Base-by-base conservation (phyloP, 129 eudicot species). In the Lonicera japonica region DNA sequence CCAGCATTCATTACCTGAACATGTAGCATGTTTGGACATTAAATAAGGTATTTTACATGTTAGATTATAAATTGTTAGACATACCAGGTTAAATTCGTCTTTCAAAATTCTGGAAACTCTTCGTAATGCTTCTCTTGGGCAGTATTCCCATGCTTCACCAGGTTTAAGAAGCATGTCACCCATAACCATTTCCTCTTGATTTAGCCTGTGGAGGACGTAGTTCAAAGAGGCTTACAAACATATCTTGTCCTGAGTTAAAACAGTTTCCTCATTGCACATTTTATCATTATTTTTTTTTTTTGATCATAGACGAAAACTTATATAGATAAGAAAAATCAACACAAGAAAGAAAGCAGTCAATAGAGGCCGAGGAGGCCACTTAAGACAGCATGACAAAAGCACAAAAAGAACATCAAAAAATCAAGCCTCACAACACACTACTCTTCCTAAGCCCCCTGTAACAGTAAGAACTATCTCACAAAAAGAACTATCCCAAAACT, bases 151-250 rank as follows among this genome's bases (percentile, higher is more conserved):
- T 54, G 69, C 74, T 75, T 74, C 82, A 58, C 95, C 96, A 54
- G 96, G 94, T 72, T 54, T 86, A 39, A 60, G 52, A 67, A 81
- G 80, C 96, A 94, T 94, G 77, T 94, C 95, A 18, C 89, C 96
- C 80, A 94, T 73, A 66, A 88, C 99, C 99, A 94, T 94, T 63
- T 94, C 96, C 77, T 94, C 96, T 21, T 83, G 85, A 72, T 80
- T 77, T 65, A 71, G 68, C 99, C 99, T 94, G 82, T 62, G 18
- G 38, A 54, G 56, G 34, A 71, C 36, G 41, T 50, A 18, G n/a
- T 52, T 18, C 19, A 54, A 64, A 57, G 17, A n/a, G 16, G 23
- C 23, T 22, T 4, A 52, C n/a, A 66, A n/a, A 12, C 41, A 21
- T 8, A 54, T 50, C 36, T 19, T 38, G 10, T 19, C 39, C 57